Conservation (phyloP, 495 filamentous ascomycete genomes). For the Mycothermus thermophilus region DNA sequence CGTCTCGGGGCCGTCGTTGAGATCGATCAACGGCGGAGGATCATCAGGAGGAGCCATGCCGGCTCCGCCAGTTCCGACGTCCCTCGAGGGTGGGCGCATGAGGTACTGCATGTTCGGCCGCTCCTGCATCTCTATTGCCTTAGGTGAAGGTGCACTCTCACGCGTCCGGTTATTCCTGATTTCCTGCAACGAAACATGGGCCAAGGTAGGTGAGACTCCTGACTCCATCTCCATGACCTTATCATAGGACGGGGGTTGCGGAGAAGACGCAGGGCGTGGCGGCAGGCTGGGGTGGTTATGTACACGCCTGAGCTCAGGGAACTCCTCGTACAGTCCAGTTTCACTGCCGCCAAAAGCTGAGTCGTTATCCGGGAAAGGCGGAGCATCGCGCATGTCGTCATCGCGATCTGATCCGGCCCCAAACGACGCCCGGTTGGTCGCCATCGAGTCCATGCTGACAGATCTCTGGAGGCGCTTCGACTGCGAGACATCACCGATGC, state of each 20-base stretch:
- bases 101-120: conserved; percentile 8
- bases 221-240: conserved; percentile 3
- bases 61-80: not conserved
- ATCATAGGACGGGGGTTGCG: not conserved
- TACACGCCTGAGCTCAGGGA: too few relatives aligned
- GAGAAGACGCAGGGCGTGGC: not conserved
- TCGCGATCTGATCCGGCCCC: conserved; percentile 20
- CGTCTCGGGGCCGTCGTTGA: too few relatives aligned
- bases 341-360: not conserved
- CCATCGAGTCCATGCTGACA: conserved; percentile 22
- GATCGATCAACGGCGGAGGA: too few relatives aligned
- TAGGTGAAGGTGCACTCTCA: too few relatives aligned
- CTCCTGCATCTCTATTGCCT: conserved; percentile 28
- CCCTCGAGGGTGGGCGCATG: not conserved
- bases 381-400: conserved; percentile 15
- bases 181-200: conserved; percentile 9
- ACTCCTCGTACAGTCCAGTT: too few relatives aligned
- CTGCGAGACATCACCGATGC: conserved; percentile 3
- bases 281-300: not conserved
- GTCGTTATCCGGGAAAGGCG: conserved; percentile 2
- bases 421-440: conserved; percentile 22
- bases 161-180: not conserved
- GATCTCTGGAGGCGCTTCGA: conserved; percentile 15
- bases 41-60: too few relatives aligned
- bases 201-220: not conserved